These are phyloP conservation scores for Hypoxylon sp. DNA, from an alignment of 2,329 filamentous ascomycete genomes.

Conservation along the genomic window DNA sequence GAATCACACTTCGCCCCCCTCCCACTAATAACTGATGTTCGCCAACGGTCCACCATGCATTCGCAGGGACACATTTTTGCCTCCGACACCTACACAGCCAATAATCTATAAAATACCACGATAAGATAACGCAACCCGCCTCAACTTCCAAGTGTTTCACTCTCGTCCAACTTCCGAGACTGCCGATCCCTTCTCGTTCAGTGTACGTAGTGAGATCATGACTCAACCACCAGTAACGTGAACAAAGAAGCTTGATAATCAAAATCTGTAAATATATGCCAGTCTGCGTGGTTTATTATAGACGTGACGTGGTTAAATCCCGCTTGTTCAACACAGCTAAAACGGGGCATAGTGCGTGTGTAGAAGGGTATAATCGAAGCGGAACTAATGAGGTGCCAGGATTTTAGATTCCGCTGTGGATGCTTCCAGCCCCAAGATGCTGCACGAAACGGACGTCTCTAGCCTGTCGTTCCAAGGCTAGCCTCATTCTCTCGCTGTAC, in stretches of 20 bases:
- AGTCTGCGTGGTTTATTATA: slow-evolving; percentile 22
- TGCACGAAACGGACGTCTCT: slow-evolving; percentile 83
- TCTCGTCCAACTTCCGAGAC: slow-evolving; percentile 30
- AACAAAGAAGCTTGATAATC: slow-evolving; percentile 20
- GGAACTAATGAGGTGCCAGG: slow-evolving; percentile 29
- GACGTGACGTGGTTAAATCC: slow-evolving; percentile 38
- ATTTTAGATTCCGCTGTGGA: slow-evolving; percentile 46
- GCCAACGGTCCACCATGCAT: slow-evolving; percentile 29
- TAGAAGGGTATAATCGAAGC: slow-evolving; percentile 21
- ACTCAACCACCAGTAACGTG: slow-evolving; percentile 25
- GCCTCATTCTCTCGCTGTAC: slow-evolving; percentile 80
- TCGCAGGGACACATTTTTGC: slow-evolving; percentile 29
- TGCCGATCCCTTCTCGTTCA: slow-evolving; percentile 39
- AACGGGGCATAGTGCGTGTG: slow-evolving; percentile 14
- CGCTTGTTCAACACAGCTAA: slow-evolving; percentile 25
- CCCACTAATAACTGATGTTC: slow-evolving; percentile 19
- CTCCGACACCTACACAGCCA: slow-evolving; percentile 33
- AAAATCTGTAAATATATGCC: slow-evolving; percentile 29
- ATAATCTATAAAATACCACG: slow-evolving; percentile 33
- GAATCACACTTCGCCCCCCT: slow-evolving; percentile 10
- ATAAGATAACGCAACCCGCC: slow-evolving; percentile 44
- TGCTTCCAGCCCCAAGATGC: slow-evolving; percentile 70
- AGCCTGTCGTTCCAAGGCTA: slow-evolving; percentile 81
- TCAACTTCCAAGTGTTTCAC: slow-evolving; percentile 38
- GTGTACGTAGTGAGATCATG: slow-evolving; percentile 39